A percentile compares a stretch with the other conserved stretches of the same genome.
Conservation (phyloP, 2,329 filamentous ascomycete genomes). For the Cordyceps farinosa region DNA sequence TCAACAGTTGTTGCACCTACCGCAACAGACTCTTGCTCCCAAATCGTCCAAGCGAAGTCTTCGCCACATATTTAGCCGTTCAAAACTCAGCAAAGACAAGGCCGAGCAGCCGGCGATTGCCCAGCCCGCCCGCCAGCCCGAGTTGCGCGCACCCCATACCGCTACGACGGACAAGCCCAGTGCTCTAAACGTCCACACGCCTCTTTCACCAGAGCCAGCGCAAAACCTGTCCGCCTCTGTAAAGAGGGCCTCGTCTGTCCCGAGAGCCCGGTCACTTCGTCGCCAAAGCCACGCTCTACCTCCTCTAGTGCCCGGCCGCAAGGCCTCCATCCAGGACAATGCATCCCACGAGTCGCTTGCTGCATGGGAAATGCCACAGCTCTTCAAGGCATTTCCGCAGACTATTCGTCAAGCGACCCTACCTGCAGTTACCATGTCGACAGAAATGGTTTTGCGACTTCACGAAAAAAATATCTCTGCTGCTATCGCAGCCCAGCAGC, state of each 20-base stretch:
- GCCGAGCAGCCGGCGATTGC: background rate
- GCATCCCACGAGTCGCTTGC: constrained; percentile 32
- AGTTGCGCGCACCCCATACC: background rate
- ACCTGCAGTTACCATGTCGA: constrained; percentile 61
- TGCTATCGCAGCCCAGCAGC: constrained; percentile 22
- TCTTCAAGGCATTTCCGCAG: constrained; percentile 86
- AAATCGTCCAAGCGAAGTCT: constrained; percentile 14
- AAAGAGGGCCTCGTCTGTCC: constrained; percentile 6
- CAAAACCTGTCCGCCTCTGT: background rate
- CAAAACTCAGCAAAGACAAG: constrained; percentile 15
- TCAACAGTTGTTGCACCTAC: background rate
- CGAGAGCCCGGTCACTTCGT: constrained; percentile 2
- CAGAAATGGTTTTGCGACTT: constrained; percentile 65
- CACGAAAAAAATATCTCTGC: constrained; percentile 44
- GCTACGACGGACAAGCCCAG: background rate
- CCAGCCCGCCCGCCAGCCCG: background rate
- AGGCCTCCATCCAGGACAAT: constrained; percentile 16
- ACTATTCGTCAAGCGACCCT: constrained; percentile 72
- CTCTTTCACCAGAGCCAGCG: background rate
- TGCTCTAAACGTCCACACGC: background rate
- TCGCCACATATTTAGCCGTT: constrained; percentile 18
- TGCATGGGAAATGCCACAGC: constrained; percentile 65
- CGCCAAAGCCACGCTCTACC: constrained; percentile 5
- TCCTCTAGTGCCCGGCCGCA: background rate
- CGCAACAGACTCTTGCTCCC: background rate